Base-by-base conservation (phyloP, 2,329 filamentous ascomycete genomes). In the Monosporascus sp. region DNA sequence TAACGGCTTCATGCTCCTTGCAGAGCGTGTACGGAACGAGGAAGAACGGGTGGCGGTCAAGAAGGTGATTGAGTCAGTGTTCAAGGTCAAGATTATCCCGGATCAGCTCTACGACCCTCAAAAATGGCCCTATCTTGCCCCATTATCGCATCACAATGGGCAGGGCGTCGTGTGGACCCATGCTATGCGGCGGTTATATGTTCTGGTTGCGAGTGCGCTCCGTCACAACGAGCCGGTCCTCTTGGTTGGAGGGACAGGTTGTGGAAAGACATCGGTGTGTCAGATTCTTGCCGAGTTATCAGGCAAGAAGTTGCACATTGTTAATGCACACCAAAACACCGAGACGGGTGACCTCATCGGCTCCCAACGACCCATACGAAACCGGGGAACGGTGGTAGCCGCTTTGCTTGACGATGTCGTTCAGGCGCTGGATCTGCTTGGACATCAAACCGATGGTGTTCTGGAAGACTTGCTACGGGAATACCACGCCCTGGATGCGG, bases 321-420 rank as follows among this genome's bases (percentile, higher is more conserved):
- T 99, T 65, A 99, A 99, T 67, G 94, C 95, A 3, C 95, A 99
- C 71, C 93, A 97, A 62, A 99, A 99, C 60, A 92, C 94, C 0
- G 95, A 99, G 69, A 97, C 95, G 0, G 93, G 94, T 17, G 94
- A 99, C 70, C 78, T 99, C 11, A 97, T 99, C 60, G 94, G 94
- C 59, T 94, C 94, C 3, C 94, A 99, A 69, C 79, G 94, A 55
- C 94, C 94, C 3, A 83, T 97, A 22, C 83, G 95, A 58, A 97
- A 97, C 68, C 84, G 92, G 43, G 83, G 86, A 16, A 83, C 83
- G 1, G 83, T 96, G 36, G 74, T 89, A 37, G 83, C 87, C 27
- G 70, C 82, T 1, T 74, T 97, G 31, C 75, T 77, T 34, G 69
- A 78, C n/a, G 84, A 88, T 62, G 71, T 97, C 27, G 59, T 70